Evolutionary conservation across 805 yeast species (phyloP), one percentile per base, ranked within the genome.

Genomic region (Candida lessepsii): DNA sequence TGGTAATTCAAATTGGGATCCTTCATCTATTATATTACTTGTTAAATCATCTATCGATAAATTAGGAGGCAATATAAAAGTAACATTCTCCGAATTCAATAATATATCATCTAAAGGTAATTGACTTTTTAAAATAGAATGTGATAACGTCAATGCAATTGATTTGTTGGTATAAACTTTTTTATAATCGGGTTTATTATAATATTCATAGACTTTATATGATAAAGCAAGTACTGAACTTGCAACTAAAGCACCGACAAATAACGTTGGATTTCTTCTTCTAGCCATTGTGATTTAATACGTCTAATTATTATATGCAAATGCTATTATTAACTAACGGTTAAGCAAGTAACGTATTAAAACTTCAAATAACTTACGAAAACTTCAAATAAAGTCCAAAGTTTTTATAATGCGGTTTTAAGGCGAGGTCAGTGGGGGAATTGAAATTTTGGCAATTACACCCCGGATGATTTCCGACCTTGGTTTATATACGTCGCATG

Each of bases 21-120:
- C 20, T n/a, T 27, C 33, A 13, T 36, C 44, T 28, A 39, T 20
- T 8, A 60, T 51, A 34, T 51, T 53, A 37, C 49, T 34, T 29
- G 48, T 57, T 35, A 68, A 57, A 44, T 69, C 74, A 23, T 67
- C 72, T 20, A 63, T 51, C 9, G 64, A 59, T 19, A 69, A 54
- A 39, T 68, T 61, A 3, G 75, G 75, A 5, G 75, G 73, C 20
- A 69, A 58, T 35, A 69, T 69, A 47, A 69, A 69, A 6, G 70
- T 64, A 27, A 69, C 67, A 46, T 69, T 69, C 21, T 63, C 68
- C 2, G 63, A 51, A 21, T 59, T 62, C 39, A 58, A 41, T 32
- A 69, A 52, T 13, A 68, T 67, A 15, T 68, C 71, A 41, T 61
- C 52, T 38, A 69, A 55, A 2, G 73, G 73, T 19, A 67, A 50